A percentile compares a stretch with the other conserved stretches of the same genome.
These are phyloP conservation scores for Calonectria pseudoturangicola DNA, from an alignment of 2,329 filamentous ascomycete species.

Conservation along the genomic window DNA sequence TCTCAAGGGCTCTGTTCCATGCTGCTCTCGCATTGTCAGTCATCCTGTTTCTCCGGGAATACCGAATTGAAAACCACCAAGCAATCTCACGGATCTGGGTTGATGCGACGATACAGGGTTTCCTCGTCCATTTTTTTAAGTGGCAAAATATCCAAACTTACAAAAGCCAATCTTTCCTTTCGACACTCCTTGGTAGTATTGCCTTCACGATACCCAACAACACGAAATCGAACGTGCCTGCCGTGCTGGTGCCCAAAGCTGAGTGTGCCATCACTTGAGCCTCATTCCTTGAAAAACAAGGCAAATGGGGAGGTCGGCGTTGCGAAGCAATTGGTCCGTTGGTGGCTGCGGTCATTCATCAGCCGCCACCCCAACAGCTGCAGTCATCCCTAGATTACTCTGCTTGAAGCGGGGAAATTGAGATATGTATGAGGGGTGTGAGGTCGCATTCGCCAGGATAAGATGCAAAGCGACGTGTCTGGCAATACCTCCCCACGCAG, in stretches of 20 bases:
- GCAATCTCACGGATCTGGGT: neutral
- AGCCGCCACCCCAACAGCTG: neutral
- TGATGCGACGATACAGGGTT: neutral
- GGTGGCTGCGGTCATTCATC: neutral
- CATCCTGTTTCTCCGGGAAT: neutral
- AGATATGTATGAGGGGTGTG: neutral
- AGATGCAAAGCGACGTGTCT: neutral
- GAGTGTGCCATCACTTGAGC: neutral
- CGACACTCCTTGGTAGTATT: neutral
- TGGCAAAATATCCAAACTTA: neutral
- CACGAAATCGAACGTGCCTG: neutral
- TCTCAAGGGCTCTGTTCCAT: slow-evolving; percentile 3
- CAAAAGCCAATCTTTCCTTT: neutral
- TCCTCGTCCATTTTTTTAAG: neutral
- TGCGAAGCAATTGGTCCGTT: neutral
- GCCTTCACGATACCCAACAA: slow-evolving; percentile 15
- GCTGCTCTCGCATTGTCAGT: neutral
- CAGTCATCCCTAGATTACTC: too few relatives aligned
- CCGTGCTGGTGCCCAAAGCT: slow-evolving; percentile 2
- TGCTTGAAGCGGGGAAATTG: neutral
- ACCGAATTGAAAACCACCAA: neutral
- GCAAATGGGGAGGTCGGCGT: neutral
- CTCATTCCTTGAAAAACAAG: slow-evolving; percentile 13
- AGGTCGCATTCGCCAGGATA: neutral
- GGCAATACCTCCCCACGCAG: slow-evolving; percentile 3